Conservation (phyloP, 2,329 filamentous ascomycete species). For the Fusarium incarnatum region DNA sequence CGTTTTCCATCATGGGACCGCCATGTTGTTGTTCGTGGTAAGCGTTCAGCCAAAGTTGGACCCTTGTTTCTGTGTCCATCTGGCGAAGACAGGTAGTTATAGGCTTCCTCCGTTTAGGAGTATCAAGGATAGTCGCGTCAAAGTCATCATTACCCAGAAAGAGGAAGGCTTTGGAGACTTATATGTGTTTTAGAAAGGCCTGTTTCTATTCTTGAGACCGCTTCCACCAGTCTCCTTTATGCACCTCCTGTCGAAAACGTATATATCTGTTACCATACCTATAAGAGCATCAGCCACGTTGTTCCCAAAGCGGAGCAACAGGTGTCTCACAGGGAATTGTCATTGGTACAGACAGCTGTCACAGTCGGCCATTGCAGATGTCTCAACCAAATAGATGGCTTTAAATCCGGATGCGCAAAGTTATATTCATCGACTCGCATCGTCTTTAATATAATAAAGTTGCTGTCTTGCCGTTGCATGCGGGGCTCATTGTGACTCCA, state of each 20-base stretch:
- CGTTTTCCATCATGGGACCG: background rate
- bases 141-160: background rate
- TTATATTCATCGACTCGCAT: background rate
- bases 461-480: slow-evolving; percentile 9
- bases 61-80: slow-evolving; percentile 5
- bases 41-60: background rate
- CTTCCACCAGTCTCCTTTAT: background rate
- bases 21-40: background rate
- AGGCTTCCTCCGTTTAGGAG: background rate
- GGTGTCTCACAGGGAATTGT: slow-evolving; percentile 15
- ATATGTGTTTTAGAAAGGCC: background rate
- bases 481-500: background rate
- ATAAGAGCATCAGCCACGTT: background rate
- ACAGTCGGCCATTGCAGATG: background rate
- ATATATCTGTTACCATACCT: background rate
- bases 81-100: background rate
- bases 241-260: slow-evolving; percentile 17
- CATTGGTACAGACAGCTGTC: slow-evolving; percentile 3
- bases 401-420: background rate
- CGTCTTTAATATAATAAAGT: background rate
- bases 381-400: slow-evolving; percentile 3
- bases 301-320: slow-evolving; percentile 8
- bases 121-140: background rate
- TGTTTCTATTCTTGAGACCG: background rate
- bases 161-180: background rate